Conservation (phyloP, 1,284 basidiomycete genomes). For the Cutaneotrichosporon sp. region DNA sequence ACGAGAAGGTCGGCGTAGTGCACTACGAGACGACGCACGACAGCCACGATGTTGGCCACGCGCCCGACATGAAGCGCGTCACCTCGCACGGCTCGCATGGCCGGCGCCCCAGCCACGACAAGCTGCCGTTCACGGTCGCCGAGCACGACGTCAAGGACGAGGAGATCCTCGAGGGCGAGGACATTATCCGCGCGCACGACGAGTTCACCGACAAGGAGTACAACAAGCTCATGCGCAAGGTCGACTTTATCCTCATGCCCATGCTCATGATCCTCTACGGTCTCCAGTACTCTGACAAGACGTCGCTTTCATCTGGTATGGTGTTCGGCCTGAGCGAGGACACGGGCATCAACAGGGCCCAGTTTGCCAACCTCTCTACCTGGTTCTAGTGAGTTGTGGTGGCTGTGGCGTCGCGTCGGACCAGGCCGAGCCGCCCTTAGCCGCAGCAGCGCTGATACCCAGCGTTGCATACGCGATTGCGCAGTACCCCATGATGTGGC, state of each 20-base stretch:
- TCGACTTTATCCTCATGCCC: conserved; percentile 20
- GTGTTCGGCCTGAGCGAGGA: conserved; percentile 34
- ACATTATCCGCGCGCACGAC: conserved; percentile 7
- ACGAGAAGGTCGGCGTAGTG: not conserved
- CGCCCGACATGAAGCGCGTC: not conserved
- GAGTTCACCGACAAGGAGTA: conserved; percentile 20
- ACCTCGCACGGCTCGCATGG: not conserved
- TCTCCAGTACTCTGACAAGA: conserved; percentile 22
- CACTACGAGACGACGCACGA: not conserved
- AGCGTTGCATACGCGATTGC: conserved; percentile 29
- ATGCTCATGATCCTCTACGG: conserved; percentile 20
- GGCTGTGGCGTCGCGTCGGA: too few species aligned
- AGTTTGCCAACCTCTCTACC: conserved; percentile 31
- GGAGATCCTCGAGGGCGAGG: conserved; percentile 11
- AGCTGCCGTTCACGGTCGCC: conserved; percentile 1
- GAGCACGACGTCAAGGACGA: conserved; percentile 4
- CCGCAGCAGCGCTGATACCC: not conserved
- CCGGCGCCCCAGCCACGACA: not conserved
- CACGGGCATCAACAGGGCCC: conserved; percentile 31
- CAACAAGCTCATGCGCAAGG: conserved; percentile 17
- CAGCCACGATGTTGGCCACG: not conserved
- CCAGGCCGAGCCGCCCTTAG: too few species aligned
- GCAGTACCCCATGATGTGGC: conserved; percentile 34
- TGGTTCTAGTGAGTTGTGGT: conserved; percentile 1
- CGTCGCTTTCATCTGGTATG: conserved; percentile 15